Evolutionary conservation across 352 stramenopile species (phyloP).

Genomic region (Phytophthora fragariae): DNA sequence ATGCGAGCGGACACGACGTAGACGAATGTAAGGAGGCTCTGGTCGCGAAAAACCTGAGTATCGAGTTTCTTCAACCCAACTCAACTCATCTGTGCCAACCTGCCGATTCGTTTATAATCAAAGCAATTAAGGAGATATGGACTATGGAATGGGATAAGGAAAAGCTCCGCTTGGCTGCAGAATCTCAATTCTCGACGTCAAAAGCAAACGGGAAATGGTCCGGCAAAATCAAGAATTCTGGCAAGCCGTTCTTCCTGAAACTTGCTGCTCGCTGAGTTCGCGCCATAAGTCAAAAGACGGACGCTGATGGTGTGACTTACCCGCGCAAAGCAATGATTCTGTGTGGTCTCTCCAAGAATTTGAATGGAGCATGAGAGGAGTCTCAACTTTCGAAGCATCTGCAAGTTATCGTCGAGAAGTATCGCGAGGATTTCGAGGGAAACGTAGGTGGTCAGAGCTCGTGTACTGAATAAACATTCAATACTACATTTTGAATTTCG

Average conservation of each 20-base stretch:
- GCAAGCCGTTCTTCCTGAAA: slow-evolving; percentile 3
- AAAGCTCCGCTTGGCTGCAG: background rate
- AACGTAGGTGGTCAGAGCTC: too few species aligned
- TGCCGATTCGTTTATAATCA: background rate
- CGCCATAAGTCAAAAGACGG: background rate
- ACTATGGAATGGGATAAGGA: slow-evolving; percentile 9
- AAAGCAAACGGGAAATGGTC: background rate
- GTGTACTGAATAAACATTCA: too few species aligned
- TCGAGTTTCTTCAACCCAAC: background rate
- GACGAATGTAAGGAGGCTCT: background rate
- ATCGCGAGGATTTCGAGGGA: slow-evolving; percentile 7
- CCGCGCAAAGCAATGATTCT: slow-evolving; percentile 2
- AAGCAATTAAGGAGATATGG: background rate
- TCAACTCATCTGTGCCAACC: background rate
- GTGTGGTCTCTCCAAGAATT: background rate
- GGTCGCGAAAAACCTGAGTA: background rate
- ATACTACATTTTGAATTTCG: background rate
- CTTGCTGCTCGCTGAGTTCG: slow-evolving; percentile 3
- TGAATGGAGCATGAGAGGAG: slow-evolving; percentile 1
- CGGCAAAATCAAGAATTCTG: background rate
- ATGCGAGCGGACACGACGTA: background rate
- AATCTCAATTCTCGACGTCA: background rate
- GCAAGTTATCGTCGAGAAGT: slow-evolving; percentile 1
- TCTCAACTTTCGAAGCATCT: background rate
- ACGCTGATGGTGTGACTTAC: background rate